Percentiles rank a stretch among this genome's conserved stretches.
These are phyloP conservation scores for Coniochaeta hoffmannii DNA, from an alignment of 2,329 filamentous ascomycete species.

Conservation along the genomic window DNA sequence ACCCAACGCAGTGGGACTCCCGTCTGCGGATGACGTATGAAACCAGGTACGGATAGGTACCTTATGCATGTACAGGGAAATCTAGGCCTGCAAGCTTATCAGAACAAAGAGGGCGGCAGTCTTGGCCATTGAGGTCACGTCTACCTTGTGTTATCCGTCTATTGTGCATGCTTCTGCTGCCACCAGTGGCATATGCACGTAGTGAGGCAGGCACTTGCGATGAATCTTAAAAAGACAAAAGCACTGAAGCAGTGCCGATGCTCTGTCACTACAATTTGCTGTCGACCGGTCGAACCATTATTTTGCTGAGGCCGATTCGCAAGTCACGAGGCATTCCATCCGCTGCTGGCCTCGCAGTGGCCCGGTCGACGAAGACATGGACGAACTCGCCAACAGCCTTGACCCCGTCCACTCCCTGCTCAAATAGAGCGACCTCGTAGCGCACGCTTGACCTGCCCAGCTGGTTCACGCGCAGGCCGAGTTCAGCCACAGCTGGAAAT, in stretches of 20 bases:
- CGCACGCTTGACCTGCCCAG: slow-evolving; percentile 80
- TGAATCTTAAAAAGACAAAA: too few species aligned
- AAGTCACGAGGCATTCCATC: slow-evolving; percentile 56
- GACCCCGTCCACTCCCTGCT: slow-evolving; percentile 62
- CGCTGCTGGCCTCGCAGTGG: slow-evolving; percentile 57
- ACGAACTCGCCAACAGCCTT: slow-evolving; percentile 81
- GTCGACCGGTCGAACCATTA: slow-evolving; percentile 30
- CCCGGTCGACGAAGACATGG: slow-evolving; percentile 81
- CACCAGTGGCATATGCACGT: too few species aligned
- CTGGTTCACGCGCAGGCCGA: slow-evolving; percentile 75
- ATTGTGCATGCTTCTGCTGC: too few species aligned
- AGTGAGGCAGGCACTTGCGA: too few species aligned
- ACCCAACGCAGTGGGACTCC: too few species aligned
- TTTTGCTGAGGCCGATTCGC: slow-evolving; percentile 49
- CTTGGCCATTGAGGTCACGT: too few species aligned
- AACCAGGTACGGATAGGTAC: too few species aligned
- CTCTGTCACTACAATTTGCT: slow-evolving; percentile 15
- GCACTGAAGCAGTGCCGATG: not conserved
- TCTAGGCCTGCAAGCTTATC: too few species aligned
- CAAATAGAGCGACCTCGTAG: slow-evolving; percentile 86
- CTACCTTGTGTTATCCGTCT: too few species aligned
- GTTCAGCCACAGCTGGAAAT: slow-evolving; percentile 75
- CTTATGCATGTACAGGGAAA: too few species aligned
- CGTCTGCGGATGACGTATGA: too few species aligned
- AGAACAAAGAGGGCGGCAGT: too few species aligned